A percentile compares a stretch with the other conserved stretches of the same genome.
Evolutionary conservation across 495 filamentous ascomycete species (phyloP).

Genomic region (Xylaria telfairii): DNA sequence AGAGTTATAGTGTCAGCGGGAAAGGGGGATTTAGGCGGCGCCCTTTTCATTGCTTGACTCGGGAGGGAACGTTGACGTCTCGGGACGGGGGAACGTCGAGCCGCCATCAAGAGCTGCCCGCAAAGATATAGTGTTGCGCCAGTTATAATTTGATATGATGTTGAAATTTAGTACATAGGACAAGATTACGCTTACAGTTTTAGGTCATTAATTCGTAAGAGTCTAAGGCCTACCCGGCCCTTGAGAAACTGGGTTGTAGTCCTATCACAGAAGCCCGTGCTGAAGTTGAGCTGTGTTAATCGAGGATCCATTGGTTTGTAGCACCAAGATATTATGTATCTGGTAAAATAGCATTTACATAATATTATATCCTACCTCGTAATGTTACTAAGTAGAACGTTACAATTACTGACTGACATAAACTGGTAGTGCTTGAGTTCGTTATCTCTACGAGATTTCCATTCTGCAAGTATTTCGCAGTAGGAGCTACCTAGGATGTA

Average conservation of each 20-base stretch:
- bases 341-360: neutral
- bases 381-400: neutral
- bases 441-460: neutral
- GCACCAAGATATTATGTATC: neutral
- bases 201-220: neutral
- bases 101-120: neutral
- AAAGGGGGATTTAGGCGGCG: neutral
- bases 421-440: neutral
- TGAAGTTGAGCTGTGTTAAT: neutral
- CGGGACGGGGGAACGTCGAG: neutral
- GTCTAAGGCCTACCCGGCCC: neutral
- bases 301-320: neutral
- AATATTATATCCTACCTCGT: neutral
- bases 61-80: neutral
- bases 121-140: neutral
- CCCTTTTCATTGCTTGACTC: neutral
- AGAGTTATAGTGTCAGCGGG: neutral
- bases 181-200: neutral
- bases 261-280: neutral
- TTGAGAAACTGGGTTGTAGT: neutral
- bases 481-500: neutral
- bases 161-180: neutral
- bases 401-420: neutral
- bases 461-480: conserved; percentile 3
- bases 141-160: neutral